Evolutionary conservation across 2,329 filamentous ascomycete genomes (phyloP).

Genomic region (Ophiostoma ips): DNA sequence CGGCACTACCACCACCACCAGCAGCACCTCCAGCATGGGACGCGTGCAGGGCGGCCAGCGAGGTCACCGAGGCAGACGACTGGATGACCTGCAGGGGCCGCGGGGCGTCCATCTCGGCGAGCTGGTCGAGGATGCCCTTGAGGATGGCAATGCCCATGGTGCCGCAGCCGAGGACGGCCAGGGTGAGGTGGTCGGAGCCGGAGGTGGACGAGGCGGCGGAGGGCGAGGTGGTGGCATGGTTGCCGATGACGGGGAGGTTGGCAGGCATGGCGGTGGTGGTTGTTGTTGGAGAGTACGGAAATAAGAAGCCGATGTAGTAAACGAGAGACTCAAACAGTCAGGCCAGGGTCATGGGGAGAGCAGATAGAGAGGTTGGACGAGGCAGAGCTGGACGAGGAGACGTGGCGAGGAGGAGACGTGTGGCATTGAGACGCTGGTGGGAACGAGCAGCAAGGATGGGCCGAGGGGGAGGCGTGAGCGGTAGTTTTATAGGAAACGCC

Average conservation of each 20-base stretch:
- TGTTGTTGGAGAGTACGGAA: background rate
- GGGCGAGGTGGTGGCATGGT: background rate
- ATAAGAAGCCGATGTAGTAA: background rate
- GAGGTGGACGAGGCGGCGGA: slow-evolving; percentile 3
- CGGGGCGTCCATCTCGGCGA: slow-evolving; percentile 38
- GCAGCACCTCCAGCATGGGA: background rate
- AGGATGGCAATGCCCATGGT: slow-evolving; percentile 80
- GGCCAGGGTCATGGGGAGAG: background rate
- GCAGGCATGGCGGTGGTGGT: slow-evolving; percentile 3
- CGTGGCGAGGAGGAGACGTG: background rate
- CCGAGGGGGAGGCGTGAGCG: no score
- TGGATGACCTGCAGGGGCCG: slow-evolving; percentile 32
- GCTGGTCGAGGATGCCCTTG: slow-evolving; percentile 60
- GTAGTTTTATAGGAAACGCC: background rate
- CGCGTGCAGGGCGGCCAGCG: slow-evolving; percentile 3
- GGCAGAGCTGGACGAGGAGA: background rate
- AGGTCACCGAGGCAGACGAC: slow-evolving; percentile 18
- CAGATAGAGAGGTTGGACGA: background rate
- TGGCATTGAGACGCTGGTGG: background rate
- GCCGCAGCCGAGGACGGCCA: slow-evolving; percentile 72
- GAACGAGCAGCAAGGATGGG: no score
- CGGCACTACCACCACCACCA: background rate
- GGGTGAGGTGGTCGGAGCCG: slow-evolving; percentile 36
- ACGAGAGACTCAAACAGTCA: background rate
- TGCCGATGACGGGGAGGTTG: background rate